Conservation (phyloP, 2,329 filamentous ascomycete genomes). For the Alternaria sp. region DNA sequence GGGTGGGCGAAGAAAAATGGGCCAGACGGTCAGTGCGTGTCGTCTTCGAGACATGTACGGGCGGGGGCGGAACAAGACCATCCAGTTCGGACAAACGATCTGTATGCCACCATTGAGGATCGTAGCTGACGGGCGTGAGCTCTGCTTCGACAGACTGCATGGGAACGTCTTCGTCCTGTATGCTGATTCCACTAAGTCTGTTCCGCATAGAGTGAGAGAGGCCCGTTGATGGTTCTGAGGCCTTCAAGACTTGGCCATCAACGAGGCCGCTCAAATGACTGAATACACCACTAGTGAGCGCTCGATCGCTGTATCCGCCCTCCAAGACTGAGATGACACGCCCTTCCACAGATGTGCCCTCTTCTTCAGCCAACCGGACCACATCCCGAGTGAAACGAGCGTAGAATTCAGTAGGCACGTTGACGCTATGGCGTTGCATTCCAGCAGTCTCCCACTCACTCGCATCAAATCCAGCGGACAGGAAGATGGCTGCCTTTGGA, state of each 20-base stretch:
- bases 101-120: slow-evolving; percentile 55
- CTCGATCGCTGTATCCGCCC: slow-evolving; percentile 93
- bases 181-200: slow-evolving; percentile 54
- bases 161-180: slow-evolving; percentile 27
- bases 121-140: slow-evolving; percentile 41
- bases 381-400: slow-evolving; percentile 88
- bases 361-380: slow-evolving; percentile 79
- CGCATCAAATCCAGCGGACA: slow-evolving; percentile 96
- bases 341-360: slow-evolving; percentile 77
- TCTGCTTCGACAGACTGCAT: slow-evolving; percentile 27
- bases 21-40: slow-evolving; percentile 64
- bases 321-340: slow-evolving; percentile 92
- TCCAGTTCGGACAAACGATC: slow-evolving; percentile 41
- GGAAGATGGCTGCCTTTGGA: slow-evolving; percentile 86
- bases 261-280: slow-evolving; percentile 88
- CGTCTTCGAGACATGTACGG: slow-evolving; percentile 62
- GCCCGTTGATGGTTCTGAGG: slow-evolving; percentile 49
- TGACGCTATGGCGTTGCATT: slow-evolving; percentile 96
- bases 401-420: slow-evolving; percentile 96
- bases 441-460: slow-evolving; percentile 91
- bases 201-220: slow-evolving; percentile 66
- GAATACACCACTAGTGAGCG: slow-evolving; percentile 83
- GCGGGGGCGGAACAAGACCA: slow-evolving; percentile 40
- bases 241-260: slow-evolving; percentile 54
- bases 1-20: slow-evolving; percentile 86